Percentiles rank a stretch among this genome's conserved stretches.
These are phyloP conservation scores for Coccomyxa sp. DNA, from an alignment of 139 green algal genomes.

Conservation along the genomic window DNA sequence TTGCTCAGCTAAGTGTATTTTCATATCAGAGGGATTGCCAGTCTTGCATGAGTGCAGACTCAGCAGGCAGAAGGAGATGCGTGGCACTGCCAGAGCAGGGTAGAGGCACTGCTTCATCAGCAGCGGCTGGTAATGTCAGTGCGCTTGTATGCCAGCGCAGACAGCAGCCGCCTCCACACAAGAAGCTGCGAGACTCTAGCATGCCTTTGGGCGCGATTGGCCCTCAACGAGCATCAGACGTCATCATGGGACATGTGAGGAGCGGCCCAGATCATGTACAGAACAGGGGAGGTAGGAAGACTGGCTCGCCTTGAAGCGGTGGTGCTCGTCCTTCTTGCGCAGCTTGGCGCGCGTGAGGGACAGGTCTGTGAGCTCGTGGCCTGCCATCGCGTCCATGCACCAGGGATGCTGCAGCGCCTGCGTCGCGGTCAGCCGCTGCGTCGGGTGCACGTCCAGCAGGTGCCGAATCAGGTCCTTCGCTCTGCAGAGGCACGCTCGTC, in stretches of 20 bases:
- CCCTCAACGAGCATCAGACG: too few species aligned
- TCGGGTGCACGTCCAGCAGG: slow-evolving; percentile 59
- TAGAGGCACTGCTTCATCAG: not conserved
- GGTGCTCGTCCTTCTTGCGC: not conserved
- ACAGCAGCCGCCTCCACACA: not conserved
- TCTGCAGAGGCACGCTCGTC: slow-evolving; percentile 19
- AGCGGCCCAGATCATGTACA: not conserved
- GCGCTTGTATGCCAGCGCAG: not conserved
- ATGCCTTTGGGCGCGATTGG: not conserved
- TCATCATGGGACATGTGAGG: not conserved
- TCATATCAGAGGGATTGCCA: not conserved
- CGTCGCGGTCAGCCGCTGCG: slow-evolving; percentile 54
- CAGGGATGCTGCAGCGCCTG: slow-evolving; percentile 72
- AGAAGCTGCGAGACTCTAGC: not conserved
- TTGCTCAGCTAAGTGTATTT: not conserved
- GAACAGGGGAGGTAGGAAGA: too few species aligned
- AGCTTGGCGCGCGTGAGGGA: slow-evolving; percentile 13
- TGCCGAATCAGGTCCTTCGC: slow-evolving; percentile 69
- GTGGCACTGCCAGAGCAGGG: not conserved
- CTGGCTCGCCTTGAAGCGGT: not conserved
- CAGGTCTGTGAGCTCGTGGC: not conserved
- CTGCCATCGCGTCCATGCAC: slow-evolving; percentile 19
- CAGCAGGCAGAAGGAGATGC: not conserved
- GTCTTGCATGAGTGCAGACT: not conserved
- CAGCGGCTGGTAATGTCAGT: not conserved